Evolutionary conservation across 345 rosid genomes (phyloP), one percentile per base, ranked within the genome.

Genomic region (Euphorbia lathyris): DNA sequence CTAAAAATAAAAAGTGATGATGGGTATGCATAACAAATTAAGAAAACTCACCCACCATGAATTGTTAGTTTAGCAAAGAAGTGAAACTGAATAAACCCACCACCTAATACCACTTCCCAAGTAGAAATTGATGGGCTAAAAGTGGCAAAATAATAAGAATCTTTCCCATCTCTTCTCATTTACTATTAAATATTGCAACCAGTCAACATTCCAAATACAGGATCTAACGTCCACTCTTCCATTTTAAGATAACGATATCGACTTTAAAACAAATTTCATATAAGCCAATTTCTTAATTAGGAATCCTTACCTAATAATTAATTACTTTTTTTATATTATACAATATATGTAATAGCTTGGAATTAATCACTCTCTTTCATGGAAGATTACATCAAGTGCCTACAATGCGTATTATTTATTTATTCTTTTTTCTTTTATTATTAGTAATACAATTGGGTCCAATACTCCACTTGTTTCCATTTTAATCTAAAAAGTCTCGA

Each of bases 221-320:
- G 71, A 73, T 76, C 80, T 61, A 69, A 70, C 67, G 76, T 78
- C 80, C 68, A 70, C 5, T 74, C 79, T 57, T 12, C 22, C 27
- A 14, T 60, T 22, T 22, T 65, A 51, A 60, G 70, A 55, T 51
- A 73, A 76, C 25, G 27, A 50, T n/a, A 30, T 17, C 19, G 4
- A 52, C 1, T 19, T 16, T 8, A 14, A 56, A 56, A 56, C 17
- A 56, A 56, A 61, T 61, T 22, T 6, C 38, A 17, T 23, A 17
- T 17, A 0, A 45, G 10, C 78, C 70, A 62, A 70, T 2, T 43
- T 66, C 51, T 42, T n/a, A n/a, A n/a, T n/a, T 22, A 63, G 51
- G 32, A 32, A 17, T 63, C 17, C 0, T 22, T 11, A 63, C 45
- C 66, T 40, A 40, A 38, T 0, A 47, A 13, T 8, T 10, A 45